phyloP scores from a whole-genome alignment of 495 filamentous ascomycete species.

The Aspergillus leporis region DNA sequence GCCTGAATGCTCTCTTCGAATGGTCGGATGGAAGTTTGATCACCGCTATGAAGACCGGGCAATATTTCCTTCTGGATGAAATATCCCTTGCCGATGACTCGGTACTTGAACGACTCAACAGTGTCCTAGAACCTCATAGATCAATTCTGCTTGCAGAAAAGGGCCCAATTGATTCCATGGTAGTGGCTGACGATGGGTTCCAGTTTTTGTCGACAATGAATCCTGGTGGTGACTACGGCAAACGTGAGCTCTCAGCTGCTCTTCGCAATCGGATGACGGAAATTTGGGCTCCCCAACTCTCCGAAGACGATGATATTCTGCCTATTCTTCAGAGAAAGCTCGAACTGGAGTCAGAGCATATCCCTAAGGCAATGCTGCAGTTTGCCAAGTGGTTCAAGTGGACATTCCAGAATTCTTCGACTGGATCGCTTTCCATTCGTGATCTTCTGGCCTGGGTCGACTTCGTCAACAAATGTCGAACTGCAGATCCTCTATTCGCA shows the following conservation, averaged over 20 bases:
- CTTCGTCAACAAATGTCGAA: slow-evolving; percentile 72
- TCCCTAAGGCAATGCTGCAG: slow-evolving; percentile 63
- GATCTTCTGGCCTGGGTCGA: slow-evolving; percentile 92
- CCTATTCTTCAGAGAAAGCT: slow-evolving; percentile 84
- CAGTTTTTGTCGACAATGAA: slow-evolving; percentile 99
- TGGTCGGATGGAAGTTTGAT: slow-evolving; percentile 97
- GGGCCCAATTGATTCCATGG: slow-evolving; percentile 74
- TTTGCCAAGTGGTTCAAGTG: slow-evolving; percentile 92
- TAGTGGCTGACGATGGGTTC: slow-evolving; percentile 78
- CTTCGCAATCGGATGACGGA: slow-evolving; percentile 97
- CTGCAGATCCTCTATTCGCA: slow-evolving; percentile 52
- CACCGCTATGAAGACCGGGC: slow-evolving; percentile 85
- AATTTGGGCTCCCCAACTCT: slow-evolving; percentile 88
- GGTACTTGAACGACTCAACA: slow-evolving; percentile 93
- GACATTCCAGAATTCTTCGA: slow-evolving; percentile 69
- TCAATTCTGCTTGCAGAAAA: slow-evolving; percentile 92
- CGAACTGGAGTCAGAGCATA: slow-evolving; percentile 46
- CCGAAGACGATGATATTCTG: slow-evolving; percentile 78
- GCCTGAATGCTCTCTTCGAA: slow-evolving; percentile 84
- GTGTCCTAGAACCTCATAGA: slow-evolving; percentile 87
- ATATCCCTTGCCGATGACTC: slow-evolving; percentile 98
- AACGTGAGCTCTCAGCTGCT: slow-evolving; percentile 93
- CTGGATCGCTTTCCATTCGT: slow-evolving; percentile 79
- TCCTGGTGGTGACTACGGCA: slow-evolving; percentile 96
- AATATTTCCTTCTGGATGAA: slow-evolving; percentile 93